Conservation (phyloP, 257 asterid genomes). For the Fraxinus cuspidata region DNA sequence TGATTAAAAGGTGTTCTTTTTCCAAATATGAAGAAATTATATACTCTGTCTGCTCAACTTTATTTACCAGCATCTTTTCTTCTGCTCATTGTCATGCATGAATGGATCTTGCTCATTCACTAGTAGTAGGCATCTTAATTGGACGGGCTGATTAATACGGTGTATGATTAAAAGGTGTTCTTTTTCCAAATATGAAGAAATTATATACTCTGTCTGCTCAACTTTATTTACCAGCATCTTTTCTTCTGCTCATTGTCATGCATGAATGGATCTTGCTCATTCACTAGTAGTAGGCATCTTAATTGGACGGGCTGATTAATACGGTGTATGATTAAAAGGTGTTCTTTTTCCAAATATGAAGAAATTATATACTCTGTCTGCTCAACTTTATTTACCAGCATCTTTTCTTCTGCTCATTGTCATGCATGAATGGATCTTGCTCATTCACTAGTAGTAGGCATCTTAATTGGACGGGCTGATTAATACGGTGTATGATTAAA, state of each 20-base stretch:
- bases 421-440: neutral
- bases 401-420: neutral
- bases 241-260: neutral
- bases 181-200: constrained; percentile 17
- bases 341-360: constrained; percentile 24
- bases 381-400: neutral
- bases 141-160: neutral
- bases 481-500: constrained; percentile 2
- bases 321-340: constrained; percentile 9
- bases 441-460: neutral
- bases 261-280: neutral
- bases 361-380: neutral
- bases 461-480: neutral
- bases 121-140: neutral
- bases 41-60: neutral
- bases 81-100: neutral
- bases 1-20: constrained; percentile 23
- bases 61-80: neutral
- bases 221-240: neutral
- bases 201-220: neutral
- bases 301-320: no score
- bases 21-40: constrained; percentile 9
- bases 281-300: neutral
- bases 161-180: constrained; percentile 21
- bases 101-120: neutral